Base-by-base conservation (phyloP, 106 monocot species). In the Gastrodia elata region DNA sequence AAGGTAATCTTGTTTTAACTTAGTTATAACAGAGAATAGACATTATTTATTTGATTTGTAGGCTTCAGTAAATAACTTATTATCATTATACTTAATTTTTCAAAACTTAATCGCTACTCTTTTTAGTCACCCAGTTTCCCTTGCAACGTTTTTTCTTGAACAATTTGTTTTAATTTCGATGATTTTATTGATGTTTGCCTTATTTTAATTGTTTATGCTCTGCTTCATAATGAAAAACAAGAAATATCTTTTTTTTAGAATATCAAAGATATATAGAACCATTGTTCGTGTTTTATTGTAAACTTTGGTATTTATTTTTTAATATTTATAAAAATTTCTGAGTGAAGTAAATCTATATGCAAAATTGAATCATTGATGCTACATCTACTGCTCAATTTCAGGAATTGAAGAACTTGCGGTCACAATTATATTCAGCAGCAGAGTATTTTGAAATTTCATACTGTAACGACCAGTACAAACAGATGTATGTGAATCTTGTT, bases 381-480 rank as follows among this genome's bases (percentile, higher is more conserved):
- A 32, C 27, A 30, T 32, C 14, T 32, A 27, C 61, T 61, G 61
- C 10, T 61, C 22, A 4, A 61, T 61, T 72, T 68, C 76, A 98
- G 97, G 97, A 91, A 77, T 77, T 98, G 80, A 90, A 84, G 93
- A 91, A 82, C 68, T 76, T 98, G 73, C 67, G 84, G 40, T 80
- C 86, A 32, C 90, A 93, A 80, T 64, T 98, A 24, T 90, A 98
- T 76, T 93, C 97, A 26, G 93, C 97, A 38, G 97, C 97, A 39
- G 90, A 98, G 57, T 98, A 91, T 72, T 98, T 93, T 49, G 97
- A 98, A 67, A 24, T 83, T 28, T 86, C 90, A 15, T 98, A 98
- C 74, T 78, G 72, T 0, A 80, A 84, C 39, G 90, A 98, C 61
- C 84, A 90, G 32, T 82, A 88, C 26, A 98, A 93, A 57, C 81